phyloP scores from a whole-genome alignment of 441 rosid genomes.

The Biscutella laevigata region DNA sequence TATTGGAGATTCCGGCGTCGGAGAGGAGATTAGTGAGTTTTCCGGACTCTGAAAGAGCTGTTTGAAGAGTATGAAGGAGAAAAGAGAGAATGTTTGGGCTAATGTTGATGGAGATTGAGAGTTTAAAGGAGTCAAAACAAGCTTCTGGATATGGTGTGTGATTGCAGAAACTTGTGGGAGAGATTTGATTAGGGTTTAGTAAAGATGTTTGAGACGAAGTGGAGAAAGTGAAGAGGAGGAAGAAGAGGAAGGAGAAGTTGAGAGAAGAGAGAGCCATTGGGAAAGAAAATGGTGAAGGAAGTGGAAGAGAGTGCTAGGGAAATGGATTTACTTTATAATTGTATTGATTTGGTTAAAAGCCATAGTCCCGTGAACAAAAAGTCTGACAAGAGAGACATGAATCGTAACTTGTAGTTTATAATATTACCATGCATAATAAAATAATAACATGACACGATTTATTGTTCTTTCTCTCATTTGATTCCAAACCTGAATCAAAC shows the following conservation, averaged over 20 bases:
- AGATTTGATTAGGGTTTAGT: constrained; percentile 22
- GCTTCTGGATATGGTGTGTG: constrained; percentile 56
- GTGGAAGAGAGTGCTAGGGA: constrained; percentile 5
- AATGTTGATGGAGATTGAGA: constrained; percentile 57
- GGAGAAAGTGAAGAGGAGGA: constrained; percentile 25
- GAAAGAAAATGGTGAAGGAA: constrained; percentile 12
- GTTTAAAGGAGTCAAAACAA: constrained; percentile 53
- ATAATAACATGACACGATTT: too few relatives aligned
- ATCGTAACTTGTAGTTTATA: too few relatives aligned
- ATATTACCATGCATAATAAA: too few relatives aligned
- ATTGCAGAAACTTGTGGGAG: constrained; percentile 40
- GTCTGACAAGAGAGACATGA: too few relatives aligned
- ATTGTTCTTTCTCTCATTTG: too few relatives aligned
- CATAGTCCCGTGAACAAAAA: too few relatives aligned
- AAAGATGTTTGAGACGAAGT: constrained; percentile 21
- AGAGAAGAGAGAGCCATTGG: constrained; percentile 35
- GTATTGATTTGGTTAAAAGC: too few relatives aligned
- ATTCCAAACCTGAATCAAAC: neutral
- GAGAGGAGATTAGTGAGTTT: constrained; percentile 46
- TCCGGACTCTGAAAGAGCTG: constrained; percentile 52
- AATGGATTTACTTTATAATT: too few relatives aligned
- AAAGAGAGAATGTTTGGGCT: constrained; percentile 43
- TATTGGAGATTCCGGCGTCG: constrained; percentile 21
- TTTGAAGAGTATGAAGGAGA: constrained; percentile 52
- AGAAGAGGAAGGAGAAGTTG: constrained; percentile 22